Base-by-base conservation (phyloP, 2,329 filamentous ascomycete genomes). In the Penicillium sp. region DNA sequence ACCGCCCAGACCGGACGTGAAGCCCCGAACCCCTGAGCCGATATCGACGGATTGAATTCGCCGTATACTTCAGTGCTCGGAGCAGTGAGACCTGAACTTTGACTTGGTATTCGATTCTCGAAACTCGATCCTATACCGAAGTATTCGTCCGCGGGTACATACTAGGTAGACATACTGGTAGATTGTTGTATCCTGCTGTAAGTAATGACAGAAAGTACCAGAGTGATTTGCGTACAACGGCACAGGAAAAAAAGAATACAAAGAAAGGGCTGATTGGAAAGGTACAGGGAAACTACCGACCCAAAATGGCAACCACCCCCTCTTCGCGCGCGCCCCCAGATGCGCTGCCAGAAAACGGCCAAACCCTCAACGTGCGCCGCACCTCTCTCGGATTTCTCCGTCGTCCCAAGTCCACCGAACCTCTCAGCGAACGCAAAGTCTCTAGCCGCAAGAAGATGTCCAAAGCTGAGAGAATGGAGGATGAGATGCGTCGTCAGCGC, bases 321-420 rank as follows among this genome's bases (percentile, higher is more conserved):
- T 56, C 67, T 64, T 54, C 41, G 58, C 41, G 67, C 71, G 46
- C 66, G 56, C 54, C 60, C 67, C 56, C 61, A 64, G 56, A 58
- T 44, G 54, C 43, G 15, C 38, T 46, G 44, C 44, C 66, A 39
- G 71, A 72, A 50, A 71, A 68, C 53, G 57, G 58, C 33, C 64
- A 65, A 47, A 49, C 52, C 3, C 47, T 50, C 50, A 65, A 50
- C 35, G 50, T 44, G 6, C 75, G 76, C 59, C 73, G 76, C 52
- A 72, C 77, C 38, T 78, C 76, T 45, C 71, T 81, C 50, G 78
- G 77, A 27, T 79, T 88, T 65, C 78, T 87, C 55, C 79, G 83
- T 70, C 81, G 84, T 60, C 80, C 80, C 66, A 87, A 87, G 66
- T 87, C 83, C 50, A 80, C 79, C 52, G 83, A 88, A 53, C 69